Evolutionary conservation across 495 filamentous ascomycete genomes (phyloP).

Genomic region (Tuber calosporum): DNA sequence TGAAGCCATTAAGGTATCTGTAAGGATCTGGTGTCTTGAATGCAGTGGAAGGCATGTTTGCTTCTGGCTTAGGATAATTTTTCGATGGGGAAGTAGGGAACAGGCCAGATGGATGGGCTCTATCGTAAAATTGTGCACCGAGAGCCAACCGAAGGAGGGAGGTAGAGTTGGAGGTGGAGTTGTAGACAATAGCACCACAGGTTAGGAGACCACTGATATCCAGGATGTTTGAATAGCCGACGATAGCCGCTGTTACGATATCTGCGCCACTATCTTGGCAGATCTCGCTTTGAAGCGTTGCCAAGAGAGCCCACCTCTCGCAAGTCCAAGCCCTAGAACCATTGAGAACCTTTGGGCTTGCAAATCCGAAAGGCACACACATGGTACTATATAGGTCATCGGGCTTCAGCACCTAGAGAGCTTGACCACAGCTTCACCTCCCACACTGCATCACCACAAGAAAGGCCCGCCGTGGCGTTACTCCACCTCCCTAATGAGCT

Average conservation of each 20-base stretch:
- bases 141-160: background rate
- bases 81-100: background rate
- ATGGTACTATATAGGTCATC: background rate
- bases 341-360: background rate
- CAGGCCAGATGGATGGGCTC: background rate
- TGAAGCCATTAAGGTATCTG: conserved; percentile 64
- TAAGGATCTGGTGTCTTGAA: conserved; percentile 55
- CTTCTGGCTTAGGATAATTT: background rate
- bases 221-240: background rate
- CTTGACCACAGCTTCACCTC: background rate
- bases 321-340: background rate
- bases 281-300: too few relatives aligned
- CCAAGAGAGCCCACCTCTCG: background rate
- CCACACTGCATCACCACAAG: background rate
- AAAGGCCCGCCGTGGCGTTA: background rate
- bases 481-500: background rate
- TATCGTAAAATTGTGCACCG: background rate
- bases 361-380: background rate
- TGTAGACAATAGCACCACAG: background rate
- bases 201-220: background rate
- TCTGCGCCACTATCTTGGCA: too few relatives aligned
- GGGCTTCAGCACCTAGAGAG: background rate
- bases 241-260: background rate
- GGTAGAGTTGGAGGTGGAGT: background rate
- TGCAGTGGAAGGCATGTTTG: conserved; percentile 52